These are phyloP conservation scores for Ocimum tenuiflorum DNA, from an alignment of 257 asterid species.

Conservation along the genomic window DNA sequence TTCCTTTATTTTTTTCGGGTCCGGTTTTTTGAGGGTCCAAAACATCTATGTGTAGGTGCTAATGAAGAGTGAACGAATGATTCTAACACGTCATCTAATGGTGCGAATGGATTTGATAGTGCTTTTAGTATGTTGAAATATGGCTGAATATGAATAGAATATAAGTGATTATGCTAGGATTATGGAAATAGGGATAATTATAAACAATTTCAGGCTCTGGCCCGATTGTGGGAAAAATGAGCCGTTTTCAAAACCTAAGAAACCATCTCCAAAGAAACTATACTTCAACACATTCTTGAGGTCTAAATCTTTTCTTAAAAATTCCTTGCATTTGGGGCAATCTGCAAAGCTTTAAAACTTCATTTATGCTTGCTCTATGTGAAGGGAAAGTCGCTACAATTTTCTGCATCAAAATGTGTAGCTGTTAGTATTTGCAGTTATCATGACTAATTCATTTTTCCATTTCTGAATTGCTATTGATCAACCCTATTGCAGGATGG, in stretches of 20 bases:
- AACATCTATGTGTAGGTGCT: neutral
- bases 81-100: neutral
- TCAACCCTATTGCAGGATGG: constrained; percentile 60
- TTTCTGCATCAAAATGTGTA: neutral
- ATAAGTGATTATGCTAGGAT: neutral
- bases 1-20: neutral
- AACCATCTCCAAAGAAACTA: neutral
- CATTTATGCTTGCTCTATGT: neutral
- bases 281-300: neutral
- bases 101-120: neutral
- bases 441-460: neutral
- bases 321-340: neutral
- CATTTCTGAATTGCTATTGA: neutral
- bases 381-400: neutral
- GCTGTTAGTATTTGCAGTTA: too few species aligned
- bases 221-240: too few species aligned
- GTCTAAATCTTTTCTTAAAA: neutral
- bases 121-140: neutral
- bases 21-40: neutral
- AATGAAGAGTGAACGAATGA: neutral
- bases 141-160: neutral
- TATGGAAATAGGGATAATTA: too few species aligned
- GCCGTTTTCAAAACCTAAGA: too few species aligned
- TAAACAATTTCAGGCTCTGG: too few species aligned
- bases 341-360: neutral